Base-by-base conservation (phyloP, 768 basidiomycete species). In the Trametes villosa region DNA sequence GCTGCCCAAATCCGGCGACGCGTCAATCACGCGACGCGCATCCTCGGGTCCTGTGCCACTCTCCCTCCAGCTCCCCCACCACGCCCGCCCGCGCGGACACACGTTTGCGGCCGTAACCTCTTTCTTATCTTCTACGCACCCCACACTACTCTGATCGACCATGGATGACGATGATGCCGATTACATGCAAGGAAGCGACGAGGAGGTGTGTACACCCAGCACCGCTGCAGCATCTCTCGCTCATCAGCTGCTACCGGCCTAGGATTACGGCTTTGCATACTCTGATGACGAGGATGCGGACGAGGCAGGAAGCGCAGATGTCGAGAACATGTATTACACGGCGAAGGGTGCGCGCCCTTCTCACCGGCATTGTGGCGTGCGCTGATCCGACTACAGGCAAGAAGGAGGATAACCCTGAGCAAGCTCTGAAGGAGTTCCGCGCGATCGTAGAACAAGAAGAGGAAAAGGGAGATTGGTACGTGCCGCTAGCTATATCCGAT, bases 271-370 rank as follows among this genome's bases (percentile, higher is more conserved):
- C 66, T 98, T 98, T 74, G 93, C 95, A 75, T 99, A 98, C 76
- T 96, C 95, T 42, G 96, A 94, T 74, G 89, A 85, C 51, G 93
- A 91, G 34, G 91, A 91, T 29, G 91, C 83, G 29, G 86, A 92
- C 57, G 91, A 91, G 67, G 82, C 86, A 1, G 90, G 84, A 49
- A 91, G 86, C 53, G 91, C 86, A 26, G 96, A 97, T 75, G 86
- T 97, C 45, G 97, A 99, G 78, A 99, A 99, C 71, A 86, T 95
- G 85, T 99, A 99, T 77, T 98, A 98, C 74, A 91, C 88, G 49
- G 97, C 97, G 12, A 99, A 99, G 76, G 88, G 96, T 98, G 65
- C 52, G 88, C 75, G 4, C 26, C 12, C 9, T 34, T 27, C 31
- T 22, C 15, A 7, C 18, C 18, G 9, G 44, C 27, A 15, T 13